These are phyloP conservation scores for Malus asiatica DNA, from an alignment of 306 rosid species.

Conservation along the genomic window DNA sequence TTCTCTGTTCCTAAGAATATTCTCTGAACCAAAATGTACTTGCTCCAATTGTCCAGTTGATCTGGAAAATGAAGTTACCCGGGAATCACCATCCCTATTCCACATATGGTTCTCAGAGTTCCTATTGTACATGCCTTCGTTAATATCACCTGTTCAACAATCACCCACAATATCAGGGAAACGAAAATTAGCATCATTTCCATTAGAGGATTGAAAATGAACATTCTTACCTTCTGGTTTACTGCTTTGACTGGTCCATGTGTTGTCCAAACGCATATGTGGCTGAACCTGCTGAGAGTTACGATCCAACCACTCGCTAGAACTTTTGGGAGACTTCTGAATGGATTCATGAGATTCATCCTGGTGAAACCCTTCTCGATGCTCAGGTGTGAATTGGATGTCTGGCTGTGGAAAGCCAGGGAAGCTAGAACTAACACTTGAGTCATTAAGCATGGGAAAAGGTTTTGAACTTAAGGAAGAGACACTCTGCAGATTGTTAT, in stretches of 20 bases:
- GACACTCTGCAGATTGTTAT: conserved; percentile 37
- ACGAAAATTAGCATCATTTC: background rate
- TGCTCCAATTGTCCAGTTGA: conserved; percentile 25
- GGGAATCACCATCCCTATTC: conserved; percentile 19
- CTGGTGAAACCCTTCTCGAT: conserved; percentile 23
- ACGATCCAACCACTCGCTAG: conserved; percentile 29
- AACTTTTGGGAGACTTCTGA: conserved; percentile 26
- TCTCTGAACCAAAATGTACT: conserved; percentile 3
- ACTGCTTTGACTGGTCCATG: conserved; percentile 28
- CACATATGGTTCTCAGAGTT: conserved; percentile 21
- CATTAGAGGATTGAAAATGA: background rate
- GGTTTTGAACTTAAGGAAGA: conserved; percentile 42
- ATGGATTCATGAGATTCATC: conserved; percentile 35
- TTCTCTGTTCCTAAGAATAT: conserved; percentile 15
- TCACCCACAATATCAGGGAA: conserved; percentile 6
- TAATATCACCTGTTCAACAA: conserved; percentile 32
- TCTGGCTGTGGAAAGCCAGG: conserved; percentile 46
- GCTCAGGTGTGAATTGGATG: conserved; percentile 26
- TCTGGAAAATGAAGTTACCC: conserved; percentile 24
- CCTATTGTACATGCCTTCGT: conserved; percentile 25
- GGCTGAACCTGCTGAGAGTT: conserved; percentile 24
- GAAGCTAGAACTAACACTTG: conserved; percentile 33
- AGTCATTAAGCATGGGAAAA: conserved; percentile 32
- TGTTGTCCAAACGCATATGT: conserved; percentile 19
- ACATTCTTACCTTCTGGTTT: conserved; percentile 33